Evolutionary conservation across 768 basidiomycete species (phyloP), one percentile per base, ranked within the genome.

Genomic region (Kwoniella newhampshirensis): DNA sequence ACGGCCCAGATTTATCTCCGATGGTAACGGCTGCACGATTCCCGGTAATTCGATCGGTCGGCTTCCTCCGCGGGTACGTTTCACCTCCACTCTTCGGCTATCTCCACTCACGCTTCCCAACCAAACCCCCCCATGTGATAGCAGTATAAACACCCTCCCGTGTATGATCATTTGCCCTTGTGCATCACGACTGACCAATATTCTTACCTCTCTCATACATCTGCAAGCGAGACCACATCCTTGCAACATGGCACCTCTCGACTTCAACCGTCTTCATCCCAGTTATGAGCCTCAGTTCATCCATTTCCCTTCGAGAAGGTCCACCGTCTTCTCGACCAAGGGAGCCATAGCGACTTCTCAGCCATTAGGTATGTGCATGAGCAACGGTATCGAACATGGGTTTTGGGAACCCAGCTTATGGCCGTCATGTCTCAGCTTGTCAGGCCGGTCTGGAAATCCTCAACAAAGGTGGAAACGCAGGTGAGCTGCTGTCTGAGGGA

Each of bases 391-490:
- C n/a, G n/a, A n/a, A 32, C 32, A 32, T 32, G 32, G 32, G 13
- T 32, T n/a, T n/a, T n/a, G n/a, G n/a, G n/a, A n/a, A n/a, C n/a
- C n/a, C n/a, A n/a, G n/a, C n/a, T n/a, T n/a, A n/a, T n/a, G n/a
- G n/a, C n/a, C n/a, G n/a, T n/a, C n/a, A n/a, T n/a, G n/a, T n/a
- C 20, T 81, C 91, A 36, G 96, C 96, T 1, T 86, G 87, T 15
- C 87, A 89, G 71, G 93, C 90, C 17, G 96, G 94, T 0, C 76
- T 98, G 27, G 91, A 96, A 77, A 88, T 99, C 63, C 79, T 99
- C 23, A 81, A 86, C 51, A 87, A 86, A 75, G 96, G 96, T 12
- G 96, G 96, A 49, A 99, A 99, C 79, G 94, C 94, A 66, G 93
- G 90, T 89, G 70, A 44, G 80, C 36, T 59, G 35, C 13, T 32